Percentiles rank a stretch among this genome's conserved stretches.
Evolutionary conservation across 208 protist species (phyloP).

Genomic region (Porcisia hertigi): DNA sequence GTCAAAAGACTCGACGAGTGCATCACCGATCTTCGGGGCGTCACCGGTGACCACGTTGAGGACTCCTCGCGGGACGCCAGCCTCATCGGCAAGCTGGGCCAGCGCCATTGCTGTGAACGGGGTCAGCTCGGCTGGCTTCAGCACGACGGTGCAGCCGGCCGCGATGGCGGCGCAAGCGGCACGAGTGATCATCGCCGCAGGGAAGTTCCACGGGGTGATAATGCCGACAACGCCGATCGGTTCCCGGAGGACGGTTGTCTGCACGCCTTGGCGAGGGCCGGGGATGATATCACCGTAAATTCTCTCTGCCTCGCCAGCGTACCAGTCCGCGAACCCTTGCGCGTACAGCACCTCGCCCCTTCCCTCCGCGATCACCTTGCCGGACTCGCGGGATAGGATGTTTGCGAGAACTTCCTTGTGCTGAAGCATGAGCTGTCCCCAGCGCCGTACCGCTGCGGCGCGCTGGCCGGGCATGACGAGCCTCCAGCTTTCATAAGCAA

Average conservation of each 20-base stretch:
- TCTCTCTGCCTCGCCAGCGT: constrained; percentile 83
- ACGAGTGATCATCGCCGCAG: constrained; percentile 82
- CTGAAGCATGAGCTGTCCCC: constrained; percentile 61
- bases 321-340: constrained; percentile 78
- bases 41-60: constrained; percentile 88
- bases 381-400: constrained; percentile 80
- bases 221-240: constrained; percentile 86
- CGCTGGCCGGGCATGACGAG: constrained; percentile 63
- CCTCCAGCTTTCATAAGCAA: constrained; percentile 69
- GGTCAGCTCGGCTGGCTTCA: constrained; percentile 89
- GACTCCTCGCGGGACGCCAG: constrained; percentile 75
- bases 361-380: constrained; percentile 80
- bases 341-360: constrained; percentile 73
- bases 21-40: constrained; percentile 52
- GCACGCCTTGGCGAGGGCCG: constrained; percentile 45
- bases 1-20: constrained; percentile 61
- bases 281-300: constrained; percentile 81
- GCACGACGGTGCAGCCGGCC: constrained; percentile 87
- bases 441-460: constrained; percentile 62
- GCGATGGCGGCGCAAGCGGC: constrained; percentile 86
- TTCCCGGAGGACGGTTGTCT: constrained; percentile 72
- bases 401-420: constrained; percentile 47
- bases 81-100: constrained; percentile 68
- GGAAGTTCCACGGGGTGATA: constrained; percentile 95
- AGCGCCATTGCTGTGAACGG: constrained; percentile 78